Conservation (phyloP, 2,329 filamentous ascomycete genomes). For the Fusarium pseudocircinatum region DNA sequence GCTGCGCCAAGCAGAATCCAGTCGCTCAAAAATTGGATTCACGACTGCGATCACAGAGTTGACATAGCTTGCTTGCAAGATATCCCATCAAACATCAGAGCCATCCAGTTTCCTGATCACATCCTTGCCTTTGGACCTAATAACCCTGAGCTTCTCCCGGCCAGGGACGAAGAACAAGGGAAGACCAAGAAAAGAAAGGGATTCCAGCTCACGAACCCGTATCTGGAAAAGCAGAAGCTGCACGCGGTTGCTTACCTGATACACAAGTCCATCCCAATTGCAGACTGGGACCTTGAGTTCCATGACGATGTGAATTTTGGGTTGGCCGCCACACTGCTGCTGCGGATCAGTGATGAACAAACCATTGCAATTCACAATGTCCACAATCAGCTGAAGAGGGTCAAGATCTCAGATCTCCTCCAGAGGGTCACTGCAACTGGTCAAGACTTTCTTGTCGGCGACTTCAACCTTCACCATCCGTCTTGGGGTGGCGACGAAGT, state of each 20-base stretch:
- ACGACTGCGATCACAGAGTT: not conserved
- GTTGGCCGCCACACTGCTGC: not conserved
- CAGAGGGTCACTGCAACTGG: not conserved
- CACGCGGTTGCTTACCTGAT: not conserved
- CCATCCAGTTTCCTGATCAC: not conserved
- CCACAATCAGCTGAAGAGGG: not conserved
- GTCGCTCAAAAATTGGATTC: not conserved
- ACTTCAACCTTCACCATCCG: not conserved
- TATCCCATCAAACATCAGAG: not conserved
- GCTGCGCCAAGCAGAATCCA: not conserved
- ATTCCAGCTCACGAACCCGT: not conserved
- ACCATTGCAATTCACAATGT: not conserved
- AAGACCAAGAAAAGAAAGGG: not conserved
- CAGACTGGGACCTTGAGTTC: not conserved
- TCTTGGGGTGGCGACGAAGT: not conserved
- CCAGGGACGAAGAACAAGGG: fast-evolving
- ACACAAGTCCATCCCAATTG: not conserved
- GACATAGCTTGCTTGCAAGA: fast-evolving
- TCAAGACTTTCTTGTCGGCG: not conserved
- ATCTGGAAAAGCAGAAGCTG: not conserved
- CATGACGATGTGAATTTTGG: not conserved
- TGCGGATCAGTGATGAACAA: not conserved
- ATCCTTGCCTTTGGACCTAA: not conserved
- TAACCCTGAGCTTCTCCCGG: not conserved
- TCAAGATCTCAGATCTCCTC: not conserved